Percentiles rank a stretch among this genome's conserved stretches.
phyloP scores from a whole-genome alignment of 2,329 filamentous ascomycete genomes.

The Clonostachys byssicola region DNA sequence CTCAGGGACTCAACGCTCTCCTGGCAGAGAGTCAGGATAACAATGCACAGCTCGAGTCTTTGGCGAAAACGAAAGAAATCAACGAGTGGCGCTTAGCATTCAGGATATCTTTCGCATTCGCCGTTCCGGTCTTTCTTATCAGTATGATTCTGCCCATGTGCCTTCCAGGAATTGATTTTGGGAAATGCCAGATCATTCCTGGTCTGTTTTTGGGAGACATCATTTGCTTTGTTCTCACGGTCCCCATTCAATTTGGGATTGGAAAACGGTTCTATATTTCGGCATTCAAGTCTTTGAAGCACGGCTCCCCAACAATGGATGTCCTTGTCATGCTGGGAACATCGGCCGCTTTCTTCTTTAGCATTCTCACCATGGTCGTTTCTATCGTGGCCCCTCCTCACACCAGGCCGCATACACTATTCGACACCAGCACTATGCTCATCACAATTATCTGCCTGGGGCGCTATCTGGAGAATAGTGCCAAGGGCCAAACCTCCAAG shows the following conservation, averaged over 20 bases:
- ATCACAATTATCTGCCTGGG: conserved; percentile 93
- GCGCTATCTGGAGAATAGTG: conserved; percentile 86
- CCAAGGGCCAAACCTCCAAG: conserved; percentile 94
- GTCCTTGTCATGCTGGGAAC: conserved; percentile 92
- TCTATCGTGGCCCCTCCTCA: conserved; percentile 75
- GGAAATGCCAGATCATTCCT: conserved; percentile 57
- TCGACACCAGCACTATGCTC: conserved; percentile 97
- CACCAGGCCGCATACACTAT: conserved; percentile 78
- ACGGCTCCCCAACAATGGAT: conserved; percentile 94
- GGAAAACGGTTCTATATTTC: conserved; percentile 91
- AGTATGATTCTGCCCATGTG: conserved; percentile 95
- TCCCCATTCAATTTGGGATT: conserved; percentile 95
- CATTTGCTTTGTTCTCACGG: conserved; percentile 76
- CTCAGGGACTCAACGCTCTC: conserved; percentile 81
- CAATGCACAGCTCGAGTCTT: conserved; percentile 90
- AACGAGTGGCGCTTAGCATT: conserved; percentile 88
- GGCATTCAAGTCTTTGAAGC: conserved; percentile 89
- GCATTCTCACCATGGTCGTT: conserved; percentile 79
- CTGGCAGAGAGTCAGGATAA: conserved; percentile 92
- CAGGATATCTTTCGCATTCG: conserved; percentile 71
- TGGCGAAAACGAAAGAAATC: conserved; percentile 95
- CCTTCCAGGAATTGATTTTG: conserved; percentile 72
- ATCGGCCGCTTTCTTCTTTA: conserved; percentile 95
- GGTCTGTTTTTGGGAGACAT: conserved; percentile 88
- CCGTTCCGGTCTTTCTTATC: conserved; percentile 84